These are phyloP conservation scores for Chlorella ohadii DNA, from an alignment of 139 green algal genomes.

Conservation along the genomic window DNA sequence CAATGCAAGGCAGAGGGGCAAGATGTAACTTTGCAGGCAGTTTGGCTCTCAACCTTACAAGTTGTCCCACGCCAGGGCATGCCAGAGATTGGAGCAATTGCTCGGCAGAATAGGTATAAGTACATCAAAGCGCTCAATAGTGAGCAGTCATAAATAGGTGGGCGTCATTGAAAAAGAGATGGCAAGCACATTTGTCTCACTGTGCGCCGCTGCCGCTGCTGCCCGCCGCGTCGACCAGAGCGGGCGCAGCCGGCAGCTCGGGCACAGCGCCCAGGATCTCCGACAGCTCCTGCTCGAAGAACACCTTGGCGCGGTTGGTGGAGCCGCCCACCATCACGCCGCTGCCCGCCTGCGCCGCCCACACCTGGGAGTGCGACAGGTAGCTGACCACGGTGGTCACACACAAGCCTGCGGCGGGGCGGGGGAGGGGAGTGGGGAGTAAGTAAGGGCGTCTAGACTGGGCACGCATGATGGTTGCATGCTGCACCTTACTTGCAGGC, in stretches of 20 bases:
- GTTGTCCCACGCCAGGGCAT: too few relatives aligned
- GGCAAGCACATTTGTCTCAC: neutral
- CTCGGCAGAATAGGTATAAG: too few relatives aligned
- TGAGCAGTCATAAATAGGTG: too few relatives aligned
- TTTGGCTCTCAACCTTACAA: too few relatives aligned
- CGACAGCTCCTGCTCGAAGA: constrained; percentile 87
- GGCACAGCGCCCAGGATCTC: constrained; percentile 77
- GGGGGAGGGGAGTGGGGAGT: neutral
- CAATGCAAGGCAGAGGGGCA: too few relatives aligned
- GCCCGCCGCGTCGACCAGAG: constrained; percentile 1
- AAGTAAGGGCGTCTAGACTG: too few relatives aligned
- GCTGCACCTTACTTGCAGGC: too few relatives aligned
- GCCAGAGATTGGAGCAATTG: too few relatives aligned
- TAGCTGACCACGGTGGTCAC: constrained; percentile 95
- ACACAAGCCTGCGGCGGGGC: constrained; percentile 77
- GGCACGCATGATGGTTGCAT: too few relatives aligned
- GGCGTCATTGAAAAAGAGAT: too few relatives aligned
- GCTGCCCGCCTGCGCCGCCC: constrained; percentile 76
- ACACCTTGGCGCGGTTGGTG: constrained; percentile 86
- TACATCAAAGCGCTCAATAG: too few relatives aligned
- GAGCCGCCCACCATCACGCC: constrained; percentile 79
- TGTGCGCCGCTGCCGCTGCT: neutral
- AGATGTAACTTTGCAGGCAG: too few relatives aligned
- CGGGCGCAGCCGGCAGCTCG: constrained; percentile 54
- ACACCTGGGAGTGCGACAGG: constrained; percentile 94